Evolutionary conservation across 2,329 filamentous ascomycete genomes (phyloP).

Genomic region (Nectriaceae sp.): DNA sequence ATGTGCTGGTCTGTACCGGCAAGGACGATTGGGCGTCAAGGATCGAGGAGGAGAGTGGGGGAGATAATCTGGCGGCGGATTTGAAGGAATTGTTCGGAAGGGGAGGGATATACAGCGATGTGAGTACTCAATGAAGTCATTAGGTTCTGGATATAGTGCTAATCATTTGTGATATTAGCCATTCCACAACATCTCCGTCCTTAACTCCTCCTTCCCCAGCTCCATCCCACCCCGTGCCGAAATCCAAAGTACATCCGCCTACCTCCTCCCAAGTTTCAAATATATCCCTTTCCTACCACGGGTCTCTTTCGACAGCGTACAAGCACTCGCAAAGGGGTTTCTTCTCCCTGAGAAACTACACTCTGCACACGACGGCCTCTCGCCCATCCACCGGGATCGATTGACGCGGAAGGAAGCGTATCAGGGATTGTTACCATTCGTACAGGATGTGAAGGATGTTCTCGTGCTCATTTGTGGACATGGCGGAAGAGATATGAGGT

Average conservation of each 20-base stretch:
- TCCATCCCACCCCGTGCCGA: conserved; percentile 45
- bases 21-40: conserved; percentile 77
- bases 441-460: conserved; percentile 65
- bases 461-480: conserved; percentile 90
- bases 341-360: conserved; percentile 66
- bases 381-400: conserved; percentile 57
- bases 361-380: conserved; percentile 59
- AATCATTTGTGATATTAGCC: conserved; percentile 55
- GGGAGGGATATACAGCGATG: conserved; percentile 67
- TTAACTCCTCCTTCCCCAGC: conserved; percentile 74
- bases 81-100: conserved; percentile 70
- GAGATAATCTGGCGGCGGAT: conserved; percentile 67
- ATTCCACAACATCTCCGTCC: conserved; percentile 77
- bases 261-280: conserved; percentile 82
- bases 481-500: conserved; percentile 76
- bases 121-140: conserved; percentile 37
- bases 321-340: conserved; percentile 64
- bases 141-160: neutral
- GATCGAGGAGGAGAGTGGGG: conserved; percentile 79
- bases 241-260: conserved; percentile 62
- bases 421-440: conserved; percentile 53
- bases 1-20: conserved; percentile 82
- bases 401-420: conserved; percentile 53
- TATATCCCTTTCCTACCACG: conserved; percentile 74
- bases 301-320: conserved; percentile 55